Base-by-base conservation (phyloP, 2,329 filamentous ascomycete species). In the Phialophora chinensis region DNA sequence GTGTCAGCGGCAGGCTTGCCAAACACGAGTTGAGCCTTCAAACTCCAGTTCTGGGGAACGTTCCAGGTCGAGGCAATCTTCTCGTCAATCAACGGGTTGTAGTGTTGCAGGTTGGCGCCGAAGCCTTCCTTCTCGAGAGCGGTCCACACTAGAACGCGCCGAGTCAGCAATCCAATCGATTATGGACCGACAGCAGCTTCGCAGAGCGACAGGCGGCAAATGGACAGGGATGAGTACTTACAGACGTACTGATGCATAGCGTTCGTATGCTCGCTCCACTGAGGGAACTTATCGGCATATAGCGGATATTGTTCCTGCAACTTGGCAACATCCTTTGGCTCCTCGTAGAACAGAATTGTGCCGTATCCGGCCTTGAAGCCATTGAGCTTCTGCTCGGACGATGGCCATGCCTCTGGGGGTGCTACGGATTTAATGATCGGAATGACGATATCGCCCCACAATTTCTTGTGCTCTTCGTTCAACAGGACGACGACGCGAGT, bases 101-200 rank as follows among this genome's bases (percentile, higher is more conserved):
- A 96, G 83, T 97, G 93, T 85, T 97, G 93, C 61, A 97, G 85
- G 84, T 93, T 96, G 77, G 90, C 91, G 71, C 92, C 92, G 64
- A 96, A 86, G 33, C 93, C 92, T 77, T 95, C 92, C 67, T 89
- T 85, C 81, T 93, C 91, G 65, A 97, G 87, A 3, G 89, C 91
- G 20, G 89, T 89, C 93, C 93, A 97, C 72, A 92, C 64, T 79
- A 71, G 87, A 83, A 17, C n/a, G 27, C 12, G 8, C 47, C 54
- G 20, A 50, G 47, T 61, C 49, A 61, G 59, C 49, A 52, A 0
- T 4, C 3, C 10, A 11, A 7, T 52, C 49, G 10, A 25, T 23
- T 23, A 25, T 23, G 1, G 17, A n/a, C 6, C 2, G 38, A 7
- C 38, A 7, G 14, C 38, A 17, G 38, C 17, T n/a, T 8, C 38